Conservation (phyloP, 2,329 filamentous ascomycete species). For the Phialophora tarda region DNA sequence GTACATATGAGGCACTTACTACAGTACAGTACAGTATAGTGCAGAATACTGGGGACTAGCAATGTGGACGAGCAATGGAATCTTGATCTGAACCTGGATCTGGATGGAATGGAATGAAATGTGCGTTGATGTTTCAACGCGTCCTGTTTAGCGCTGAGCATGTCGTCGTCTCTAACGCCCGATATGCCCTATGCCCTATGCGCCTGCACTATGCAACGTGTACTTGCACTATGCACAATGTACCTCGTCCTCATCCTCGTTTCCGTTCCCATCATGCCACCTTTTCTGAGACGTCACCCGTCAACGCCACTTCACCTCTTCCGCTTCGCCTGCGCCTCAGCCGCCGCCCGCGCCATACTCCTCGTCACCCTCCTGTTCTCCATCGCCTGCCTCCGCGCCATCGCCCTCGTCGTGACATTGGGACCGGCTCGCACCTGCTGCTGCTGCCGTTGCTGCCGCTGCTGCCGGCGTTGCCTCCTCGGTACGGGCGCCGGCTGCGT, state of each 20-base stretch:
- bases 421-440: not conserved
- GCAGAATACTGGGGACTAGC: too few species aligned
- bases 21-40: too few species aligned
- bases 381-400: constrained; percentile 2
- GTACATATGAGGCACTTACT: too few species aligned
- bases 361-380: constrained; percentile 1
- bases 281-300: not conserved
- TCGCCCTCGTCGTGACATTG: constrained; percentile 12
- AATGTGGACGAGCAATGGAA: too few species aligned
- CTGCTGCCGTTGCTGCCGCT: too few species aligned
- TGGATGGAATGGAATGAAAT: too few species aligned
- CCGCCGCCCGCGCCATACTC: not conserved
- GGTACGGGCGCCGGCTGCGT: not conserved
- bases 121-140: too few species aligned
- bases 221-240: not conserved
- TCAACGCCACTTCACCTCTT: not conserved
- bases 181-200: too few species aligned
- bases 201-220: too few species aligned
- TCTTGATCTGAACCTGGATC: too few species aligned
- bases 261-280: not conserved
- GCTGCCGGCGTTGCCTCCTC: not conserved
- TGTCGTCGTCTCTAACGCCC: too few species aligned
- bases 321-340: not conserved
- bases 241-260: not conserved
- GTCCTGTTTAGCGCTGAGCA: too few species aligned